Evolutionary conservation across 1,139 yeast genomes (phyloP).

Genomic region (Candida sp.): DNA sequence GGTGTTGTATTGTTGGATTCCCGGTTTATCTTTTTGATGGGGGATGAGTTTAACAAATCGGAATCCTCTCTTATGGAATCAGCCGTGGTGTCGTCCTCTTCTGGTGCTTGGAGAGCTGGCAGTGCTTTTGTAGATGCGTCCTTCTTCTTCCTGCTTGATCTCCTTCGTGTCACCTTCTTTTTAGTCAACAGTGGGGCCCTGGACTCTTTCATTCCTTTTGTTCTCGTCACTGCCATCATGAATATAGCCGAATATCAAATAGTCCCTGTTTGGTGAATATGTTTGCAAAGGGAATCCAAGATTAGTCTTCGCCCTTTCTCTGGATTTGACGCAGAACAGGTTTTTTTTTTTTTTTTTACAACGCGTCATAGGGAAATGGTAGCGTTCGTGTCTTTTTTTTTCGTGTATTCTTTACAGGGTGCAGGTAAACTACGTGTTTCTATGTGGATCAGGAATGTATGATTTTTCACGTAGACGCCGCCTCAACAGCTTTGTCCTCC

Average conservation of each 20-base stretch:
- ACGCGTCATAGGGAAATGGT: background rate
- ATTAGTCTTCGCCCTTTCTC: background rate
- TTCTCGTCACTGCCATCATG: background rate
- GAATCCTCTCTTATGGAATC: background rate
- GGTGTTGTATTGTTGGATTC: conserved; percentile 28
- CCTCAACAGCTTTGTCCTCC: too few relatives aligned
- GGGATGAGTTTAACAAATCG: conserved; percentile 21
- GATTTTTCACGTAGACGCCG: too few relatives aligned
- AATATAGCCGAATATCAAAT: background rate
- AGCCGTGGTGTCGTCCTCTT: background rate
- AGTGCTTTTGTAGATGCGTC: background rate
- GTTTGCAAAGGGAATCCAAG: too few relatives aligned
- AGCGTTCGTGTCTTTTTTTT: background rate
- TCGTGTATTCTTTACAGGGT: background rate
- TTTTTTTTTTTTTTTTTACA: background rate
- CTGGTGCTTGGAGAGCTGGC: background rate
- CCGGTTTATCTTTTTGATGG: conserved; percentile 16
- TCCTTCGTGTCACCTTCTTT: background rate
- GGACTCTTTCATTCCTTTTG: background rate
- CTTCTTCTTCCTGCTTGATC: background rate
- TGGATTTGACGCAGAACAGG: background rate
- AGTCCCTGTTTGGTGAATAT: too few relatives aligned
- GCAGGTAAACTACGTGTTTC: background rate
- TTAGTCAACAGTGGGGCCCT: background rate
- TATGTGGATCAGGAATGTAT: too few relatives aligned